A percentile compares a stretch with the other conserved stretches of the same genome.
These are phyloP conservation scores for Mortierella sp. DNA, from an alignment of 371 early-diverging fungal species.

Conservation along the genomic window DNA sequence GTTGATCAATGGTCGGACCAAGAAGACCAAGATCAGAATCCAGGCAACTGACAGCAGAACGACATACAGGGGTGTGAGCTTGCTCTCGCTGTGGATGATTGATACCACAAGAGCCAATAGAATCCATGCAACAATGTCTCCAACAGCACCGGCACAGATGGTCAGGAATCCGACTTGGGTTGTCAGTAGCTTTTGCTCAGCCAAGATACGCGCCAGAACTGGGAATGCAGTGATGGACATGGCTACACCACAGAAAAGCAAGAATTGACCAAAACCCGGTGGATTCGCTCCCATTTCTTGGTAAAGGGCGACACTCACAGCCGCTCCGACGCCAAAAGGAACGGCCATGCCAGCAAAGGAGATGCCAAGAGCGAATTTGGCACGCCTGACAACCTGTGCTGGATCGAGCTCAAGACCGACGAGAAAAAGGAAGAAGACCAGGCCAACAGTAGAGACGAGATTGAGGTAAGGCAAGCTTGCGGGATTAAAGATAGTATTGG, in stretches of 20 bases:
- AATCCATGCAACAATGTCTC: conserved; percentile 91
- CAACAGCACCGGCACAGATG: conserved; percentile 88
- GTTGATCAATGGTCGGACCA: conserved; percentile 65
- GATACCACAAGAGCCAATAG: conserved; percentile 85
- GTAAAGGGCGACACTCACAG: conserved; percentile 76
- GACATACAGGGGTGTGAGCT: conserved; percentile 76
- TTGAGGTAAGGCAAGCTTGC: conserved; percentile 75
- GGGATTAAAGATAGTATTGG: conserved; percentile 69
- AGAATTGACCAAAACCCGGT: conserved; percentile 74
- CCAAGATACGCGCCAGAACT: conserved; percentile 91
- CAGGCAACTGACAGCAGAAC: conserved; percentile 73
- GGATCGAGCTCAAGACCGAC: conserved; percentile 87
- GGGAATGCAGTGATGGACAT: conserved; percentile 96
- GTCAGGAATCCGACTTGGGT: conserved; percentile 87
- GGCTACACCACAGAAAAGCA: conserved; percentile 87
- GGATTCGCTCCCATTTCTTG: conserved; percentile 57
- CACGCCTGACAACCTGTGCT: conserved; percentile 58
- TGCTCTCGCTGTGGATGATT: conserved; percentile 72
- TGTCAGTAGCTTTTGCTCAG: conserved; percentile 83
- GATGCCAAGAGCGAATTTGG: conserved; percentile 61
- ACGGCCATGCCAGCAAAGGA: conserved; percentile 78
- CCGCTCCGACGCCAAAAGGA: conserved; percentile 81
- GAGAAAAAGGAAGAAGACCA: conserved; percentile 91
- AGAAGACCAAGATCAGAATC: conserved; percentile 67
- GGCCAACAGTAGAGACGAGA: conserved; percentile 87